Conservation (phyloP, 495 filamentous ascomycete genomes). For the Cercophora sp. region DNA sequence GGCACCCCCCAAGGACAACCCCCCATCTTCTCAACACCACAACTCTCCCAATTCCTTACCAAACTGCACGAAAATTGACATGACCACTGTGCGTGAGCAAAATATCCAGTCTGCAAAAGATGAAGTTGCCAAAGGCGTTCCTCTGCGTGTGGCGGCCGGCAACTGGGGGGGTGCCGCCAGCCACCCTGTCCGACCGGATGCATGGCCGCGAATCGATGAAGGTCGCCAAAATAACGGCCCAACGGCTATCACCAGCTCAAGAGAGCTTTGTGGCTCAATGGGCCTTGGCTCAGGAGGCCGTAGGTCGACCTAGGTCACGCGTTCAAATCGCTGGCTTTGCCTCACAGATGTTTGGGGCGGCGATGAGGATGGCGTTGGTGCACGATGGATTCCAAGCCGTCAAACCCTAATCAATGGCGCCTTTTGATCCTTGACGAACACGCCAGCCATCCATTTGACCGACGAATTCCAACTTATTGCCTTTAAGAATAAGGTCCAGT, state of each 20-base stretch:
- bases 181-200: too few species aligned
- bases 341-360: background rate
- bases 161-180: too few species aligned
- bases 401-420: slow-evolving; percentile 3
- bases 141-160: too few species aligned
- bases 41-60: too few species aligned
- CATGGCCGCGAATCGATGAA: too few species aligned
- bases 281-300: background rate
- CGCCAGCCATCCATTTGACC: background rate
- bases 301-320: background rate
- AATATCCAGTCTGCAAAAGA: too few species aligned
- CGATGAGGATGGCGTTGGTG: background rate
- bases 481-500: background rate
- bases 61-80: too few species aligned
- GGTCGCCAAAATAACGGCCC: too few species aligned
- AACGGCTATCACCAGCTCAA: background rate
- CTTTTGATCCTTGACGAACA: slow-evolving; percentile 11
- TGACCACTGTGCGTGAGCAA: too few species aligned
- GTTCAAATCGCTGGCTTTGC: background rate
- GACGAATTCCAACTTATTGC: background rate
- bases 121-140: too few species aligned
- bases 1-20: too few species aligned
- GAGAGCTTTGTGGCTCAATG: slow-evolving; percentile 2
- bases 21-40: too few species aligned
- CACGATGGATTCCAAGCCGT: background rate